Evolutionary conservation across 139 green algal species (phyloP), one percentile per base, ranked within the genome.

Genomic region (Eudorina sp.): DNA sequence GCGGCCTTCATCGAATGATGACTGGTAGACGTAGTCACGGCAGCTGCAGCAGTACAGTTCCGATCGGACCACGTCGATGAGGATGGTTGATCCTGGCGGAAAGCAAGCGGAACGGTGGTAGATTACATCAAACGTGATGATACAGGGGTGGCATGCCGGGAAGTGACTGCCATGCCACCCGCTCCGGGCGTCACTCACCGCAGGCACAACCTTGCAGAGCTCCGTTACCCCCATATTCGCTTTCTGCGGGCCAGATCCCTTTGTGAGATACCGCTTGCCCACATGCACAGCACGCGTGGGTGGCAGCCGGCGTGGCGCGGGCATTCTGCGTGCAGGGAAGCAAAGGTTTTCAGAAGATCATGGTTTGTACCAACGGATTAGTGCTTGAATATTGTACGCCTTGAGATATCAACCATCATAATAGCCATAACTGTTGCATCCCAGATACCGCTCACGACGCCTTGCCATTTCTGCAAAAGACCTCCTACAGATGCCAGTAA

Each of bases 41-140:
- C 96, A 98, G 53, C 48, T 58, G 7, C 40, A 76, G 89, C 96
- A 98, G 85, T 93, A 98, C 18, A 98, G 90, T 92, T 97, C 96
- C 13, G 53, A 43, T 11, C 91, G 89, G 3, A 69, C 31, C 23
- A 92, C 23, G 86, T 98, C 96, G 60, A 98, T 19, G 9, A 87
- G 81, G 8, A 87, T 48, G 0, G n/a, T 13, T 23, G 41, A 78
- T n/a, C 81, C 81, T 87, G 81, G 2, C 45, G 48, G 73, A 13
- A 53, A 6, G 69, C 13, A 7, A n/a, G n/a, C n/a, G n/a, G n/a
- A n/a, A n/a, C n/a, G n/a, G n/a, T n/a, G n/a, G n/a, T n/a, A n/a
- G n/a, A n/a, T n/a, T n/a, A n/a, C n/a, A n/a, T n/a, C n/a, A n/a
- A n/a, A n/a, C n/a, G n/a, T n/a, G n/a, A n/a, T n/a, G n/a, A n/a